phyloP scores from a whole-genome alignment of 306 rosid species.

The Cucumis hystrix region DNA sequence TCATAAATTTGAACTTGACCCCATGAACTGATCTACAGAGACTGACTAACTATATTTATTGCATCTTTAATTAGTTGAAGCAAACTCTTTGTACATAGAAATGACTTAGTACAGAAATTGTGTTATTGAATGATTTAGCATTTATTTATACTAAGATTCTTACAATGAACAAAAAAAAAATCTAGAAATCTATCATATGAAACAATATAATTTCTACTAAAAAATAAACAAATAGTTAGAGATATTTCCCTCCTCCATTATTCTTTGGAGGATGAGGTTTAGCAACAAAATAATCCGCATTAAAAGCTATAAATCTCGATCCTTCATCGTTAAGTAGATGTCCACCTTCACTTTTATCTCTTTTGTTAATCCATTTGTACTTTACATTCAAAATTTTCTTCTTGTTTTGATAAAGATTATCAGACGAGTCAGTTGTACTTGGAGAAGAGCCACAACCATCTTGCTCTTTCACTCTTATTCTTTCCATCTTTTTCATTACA shows the following conservation, averaged over 20 bases:
- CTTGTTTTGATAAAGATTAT: not conserved
- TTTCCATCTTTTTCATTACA: not conserved
- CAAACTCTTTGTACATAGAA: not conserved
- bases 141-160: not conserved
- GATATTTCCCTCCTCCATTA: not conserved
- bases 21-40: no score
- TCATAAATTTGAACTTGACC: not conserved
- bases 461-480: not conserved
- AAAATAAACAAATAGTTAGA: not conserved
- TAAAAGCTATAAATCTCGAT: not conserved
- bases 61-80: not conserved
- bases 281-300: constrained; percentile 6
- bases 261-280: constrained; percentile 12
- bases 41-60: no score
- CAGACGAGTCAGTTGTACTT: not conserved
- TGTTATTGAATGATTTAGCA: not conserved
- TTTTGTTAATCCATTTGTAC: not conserved
- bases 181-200: not conserved
- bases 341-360: not conserved
- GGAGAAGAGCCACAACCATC: not conserved
- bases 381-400: not conserved
- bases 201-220: not conserved
- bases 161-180: not conserved
- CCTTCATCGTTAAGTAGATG: not conserved
- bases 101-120: not conserved